Conservation (phyloP, 768 basidiomycete species). For the Termitomyces sp. region DNA sequence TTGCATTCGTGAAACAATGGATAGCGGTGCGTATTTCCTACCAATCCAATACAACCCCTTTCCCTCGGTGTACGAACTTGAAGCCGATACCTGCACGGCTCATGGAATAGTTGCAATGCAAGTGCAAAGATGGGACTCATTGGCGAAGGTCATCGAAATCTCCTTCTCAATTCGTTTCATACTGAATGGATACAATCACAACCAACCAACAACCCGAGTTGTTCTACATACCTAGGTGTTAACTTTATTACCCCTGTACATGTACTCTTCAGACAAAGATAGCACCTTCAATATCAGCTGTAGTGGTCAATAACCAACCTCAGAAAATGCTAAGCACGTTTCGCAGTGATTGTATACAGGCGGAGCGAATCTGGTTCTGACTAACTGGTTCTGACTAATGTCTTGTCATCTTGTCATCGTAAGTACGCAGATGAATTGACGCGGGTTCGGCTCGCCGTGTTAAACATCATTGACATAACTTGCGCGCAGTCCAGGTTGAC, state of each 20-base stretch:
- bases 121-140: no score
- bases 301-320: neutral
- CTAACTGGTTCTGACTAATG: neutral
- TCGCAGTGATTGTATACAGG: neutral
- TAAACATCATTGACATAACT: neutral
- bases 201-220: neutral
- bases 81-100: neutral
- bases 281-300: neutral
- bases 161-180: no score
- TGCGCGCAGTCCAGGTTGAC: neutral
- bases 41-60: neutral
- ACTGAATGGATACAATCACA: no score
- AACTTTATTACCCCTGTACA: neutral
- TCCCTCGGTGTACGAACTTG: no score
- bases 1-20: neutral
- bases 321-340: neutral
- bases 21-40: no score
- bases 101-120: neutral
- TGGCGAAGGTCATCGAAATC: neutral
- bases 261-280: neutral
- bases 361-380: neutral
- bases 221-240: neutral
- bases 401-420: neutral
- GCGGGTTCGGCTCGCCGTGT: neutral
- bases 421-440: neutral